These are phyloP conservation scores for Acanthamoeba culbertsoni DNA, from an alignment of 208 protist species.

Conservation along the genomic window DNA sequence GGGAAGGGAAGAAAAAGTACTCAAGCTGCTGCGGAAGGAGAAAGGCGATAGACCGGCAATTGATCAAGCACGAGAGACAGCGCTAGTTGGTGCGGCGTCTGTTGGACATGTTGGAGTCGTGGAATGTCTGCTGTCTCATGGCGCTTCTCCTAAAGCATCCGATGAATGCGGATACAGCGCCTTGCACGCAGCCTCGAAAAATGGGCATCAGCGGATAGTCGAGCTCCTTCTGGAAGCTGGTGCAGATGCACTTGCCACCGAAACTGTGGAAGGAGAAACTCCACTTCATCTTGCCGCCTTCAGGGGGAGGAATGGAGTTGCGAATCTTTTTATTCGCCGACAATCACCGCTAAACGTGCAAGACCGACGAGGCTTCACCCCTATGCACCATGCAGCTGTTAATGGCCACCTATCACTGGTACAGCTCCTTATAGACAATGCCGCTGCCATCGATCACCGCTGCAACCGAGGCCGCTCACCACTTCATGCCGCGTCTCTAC, in stretches of 20 bases:
- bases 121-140: background rate
- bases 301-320: background rate
- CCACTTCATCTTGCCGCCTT: constrained; percentile 16
- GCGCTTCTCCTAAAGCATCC: background rate
- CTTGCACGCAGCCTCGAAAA: background rate
- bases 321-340: background rate
- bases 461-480: background rate
- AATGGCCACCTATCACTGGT: constrained; percentile 21
- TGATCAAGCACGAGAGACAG: background rate
- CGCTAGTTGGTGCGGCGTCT: background rate
- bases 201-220: background rate
- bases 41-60: background rate
- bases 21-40: background rate
- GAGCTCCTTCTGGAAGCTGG: background rate
- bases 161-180: background rate
- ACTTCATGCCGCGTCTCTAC: background rate
- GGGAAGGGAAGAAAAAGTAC: background rate
- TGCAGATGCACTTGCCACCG: background rate
- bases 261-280: background rate
- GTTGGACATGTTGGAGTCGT: constrained; percentile 25
- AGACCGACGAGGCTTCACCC: constrained; percentile 5
- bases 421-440: background rate
- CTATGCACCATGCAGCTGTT: constrained; percentile 16
- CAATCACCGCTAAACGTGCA: background rate
- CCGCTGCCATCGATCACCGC: background rate